Evolutionary conservation across 164 flowering plant species (phyloP), one percentile per base, ranked within the genome.

Genomic region (Chloranthus sessilifolius): DNA sequence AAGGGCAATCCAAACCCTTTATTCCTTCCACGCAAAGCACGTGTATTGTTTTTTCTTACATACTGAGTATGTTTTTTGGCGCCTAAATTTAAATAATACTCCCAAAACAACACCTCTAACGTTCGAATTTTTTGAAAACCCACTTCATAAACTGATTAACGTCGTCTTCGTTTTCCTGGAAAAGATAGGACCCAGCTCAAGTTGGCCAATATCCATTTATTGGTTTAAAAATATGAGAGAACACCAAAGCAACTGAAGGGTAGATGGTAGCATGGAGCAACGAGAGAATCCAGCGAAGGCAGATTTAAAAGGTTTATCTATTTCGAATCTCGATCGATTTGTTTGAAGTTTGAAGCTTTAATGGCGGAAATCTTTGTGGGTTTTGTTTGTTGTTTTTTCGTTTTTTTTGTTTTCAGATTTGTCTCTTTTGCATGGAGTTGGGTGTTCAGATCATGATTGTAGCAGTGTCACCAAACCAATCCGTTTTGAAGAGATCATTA

Each of bases 1-100:
- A 81, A 81, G 78, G 71, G 33, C 73, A 78, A 63, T 77, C 82
- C 54, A 71, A 47, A 7, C 37, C 43, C 50, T 39, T 27, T 29
- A 19, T 77, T 33, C 71, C 88, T 78, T 78, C 39, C 62, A 72
- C 20, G 81, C 64, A 64, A 78, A 78, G 84, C 56, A 73, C n/a
- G n/a, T n/a, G 29, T 21, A 47, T 26, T 5, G 22, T 25, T 38
- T 14, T 44, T 50, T 15, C n/a, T n/a, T n/a, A n/a, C n/a, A n/a
- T n/a, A n/a, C n/a, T n/a, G n/a, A n/a, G n/a, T n/a, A n/a, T n/a
- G 30, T 26, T 6, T 47, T 77, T 77, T 75, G 77, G 67, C 65
- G 55, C 67, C 63, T 55, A 57, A 73, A 65, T 58, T 61, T 40
- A 52, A 60, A 68, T 64, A 36, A 54, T 10, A 37, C 39, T 47